Base-by-base conservation (phyloP, 2,329 filamentous ascomycete species). In the Ascochyta fabae region DNA sequence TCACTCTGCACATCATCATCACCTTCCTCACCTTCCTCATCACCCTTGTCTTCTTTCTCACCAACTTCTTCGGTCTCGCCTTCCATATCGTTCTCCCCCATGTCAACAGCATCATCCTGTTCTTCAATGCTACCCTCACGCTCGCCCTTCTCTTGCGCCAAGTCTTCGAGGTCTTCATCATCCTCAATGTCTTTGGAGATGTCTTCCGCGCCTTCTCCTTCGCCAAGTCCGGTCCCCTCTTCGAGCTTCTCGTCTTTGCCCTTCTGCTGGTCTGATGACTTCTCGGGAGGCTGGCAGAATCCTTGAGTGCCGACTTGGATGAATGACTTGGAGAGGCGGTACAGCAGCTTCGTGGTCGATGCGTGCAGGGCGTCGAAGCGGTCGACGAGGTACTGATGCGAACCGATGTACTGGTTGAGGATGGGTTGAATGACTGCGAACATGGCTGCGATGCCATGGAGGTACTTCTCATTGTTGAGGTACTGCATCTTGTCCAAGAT, bases 101-200 rank as follows among this genome's bases (percentile, higher is more conserved):
- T 94, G 67, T 95, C 91, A n/a, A 95, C 88, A 0, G 91, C 91
- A 75, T 95, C 91, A 65, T 93, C 86, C 70, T 94, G 86, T 63
- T 92, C 87, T 62, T 93, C 88, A 50, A 92, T 88, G 15, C 90
- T 88, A 1, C 81, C 83, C 36, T 80, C 77, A 34, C 85, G 80
- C 60, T 89, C 71, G 15, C 63, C 77, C 41, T 91, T 88, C 38
- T 87, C 84, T 68, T 97, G 90, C 0, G 95, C 94, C 40, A 99
- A 81, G 64, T 99, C 95, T 0, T 90, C 87, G 4, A 99, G 79
- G 71, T 99, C 93, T 73, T 99, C 95, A 58, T 99, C 94, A 15
- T 94, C 89, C 60, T 91, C 87, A 42, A 99, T 89, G 69, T 99
- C 95, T 73, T 99, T 98, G 77, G 93, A 98, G 62, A 99, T 98